phyloP scores from a whole-genome alignment of 2,329 filamentous ascomycete genomes.

The Bimuria novae-zelandiae region DNA sequence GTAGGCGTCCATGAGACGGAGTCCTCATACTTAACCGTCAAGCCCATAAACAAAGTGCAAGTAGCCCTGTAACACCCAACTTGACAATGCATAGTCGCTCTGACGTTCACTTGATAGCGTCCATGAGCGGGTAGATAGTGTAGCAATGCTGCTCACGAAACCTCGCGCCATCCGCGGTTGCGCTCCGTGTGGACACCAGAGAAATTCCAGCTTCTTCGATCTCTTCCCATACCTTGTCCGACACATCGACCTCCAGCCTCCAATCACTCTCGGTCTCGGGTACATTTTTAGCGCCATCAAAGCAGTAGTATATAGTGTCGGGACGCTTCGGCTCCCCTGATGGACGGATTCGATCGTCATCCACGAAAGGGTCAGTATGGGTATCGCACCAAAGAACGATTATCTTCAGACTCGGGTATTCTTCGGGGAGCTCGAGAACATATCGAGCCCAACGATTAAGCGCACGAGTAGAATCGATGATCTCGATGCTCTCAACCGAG shows the following conservation, averaged over 20 bases:
- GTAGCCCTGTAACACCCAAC: too few species aligned
- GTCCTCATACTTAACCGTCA: too few species aligned
- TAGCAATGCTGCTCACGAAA: neutral
- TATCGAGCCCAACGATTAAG: neutral
- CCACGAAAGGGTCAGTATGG: neutral
- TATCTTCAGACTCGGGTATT: neutral
- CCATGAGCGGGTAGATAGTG: neutral
- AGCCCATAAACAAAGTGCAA: too few species aligned
- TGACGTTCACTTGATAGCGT: too few species aligned
- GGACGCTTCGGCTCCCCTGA: neutral
- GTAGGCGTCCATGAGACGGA: too few species aligned
- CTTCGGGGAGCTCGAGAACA: neutral
- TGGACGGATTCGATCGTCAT: neutral
- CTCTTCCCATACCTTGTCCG: neutral
- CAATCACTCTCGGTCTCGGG: neutral
- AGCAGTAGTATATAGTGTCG: too few species aligned
- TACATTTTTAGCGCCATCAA: too few species aligned
- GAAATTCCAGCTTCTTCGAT: neutral
- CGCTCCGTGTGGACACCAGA: neutral
- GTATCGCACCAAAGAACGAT: neutral
- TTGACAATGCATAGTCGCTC: too few species aligned
- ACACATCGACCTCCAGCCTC: neutral
- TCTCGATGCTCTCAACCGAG: neutral
- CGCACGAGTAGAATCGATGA: neutral
- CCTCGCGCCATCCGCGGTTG: neutral